Base-by-base conservation (phyloP, 805 yeast species). In the Wickerhamiella parazyma region DNA sequence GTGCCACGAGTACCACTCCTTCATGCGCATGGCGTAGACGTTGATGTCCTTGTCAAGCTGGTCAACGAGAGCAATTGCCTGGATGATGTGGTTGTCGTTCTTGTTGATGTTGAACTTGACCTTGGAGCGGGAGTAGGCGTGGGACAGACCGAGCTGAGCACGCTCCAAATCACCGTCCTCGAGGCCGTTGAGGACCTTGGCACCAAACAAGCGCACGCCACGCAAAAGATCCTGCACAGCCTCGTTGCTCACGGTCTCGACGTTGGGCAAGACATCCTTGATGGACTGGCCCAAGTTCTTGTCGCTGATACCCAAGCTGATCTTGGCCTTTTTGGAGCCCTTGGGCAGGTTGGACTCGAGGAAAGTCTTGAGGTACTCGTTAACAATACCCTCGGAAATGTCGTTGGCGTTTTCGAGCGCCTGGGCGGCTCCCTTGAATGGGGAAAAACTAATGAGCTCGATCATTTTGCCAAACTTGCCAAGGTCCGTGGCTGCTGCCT, bases 1-100 rank as follows among this genome's bases (percentile, higher is more conserved):
- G 64, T 86, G 96, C 96, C 96, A 86, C 57, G 95, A 94, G 69
- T 86, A 86, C 96, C 96, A 86, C 69, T 86, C 96, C 70, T 86
- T 84, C 53, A 82, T 91, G 68, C 96, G 78, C 96, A 86, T 86
- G 47, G 95, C 80, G 64, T 83, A 91, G 48, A 95, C 87, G 72
- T 91, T 91, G 66, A 91, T 81, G 64, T 91, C 98, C 70, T 93
- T 93, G 69, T 91, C 98, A 59, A 91, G 78, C 69, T 91, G 95
- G 63, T 93, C 98, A 59, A 91, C 75, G 55, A 89, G 72, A 41
- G 98, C 96, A 70, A 91, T 91, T 42, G 98, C 95, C 72, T 91
- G 98, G 63, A 91, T 91, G 62, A 91, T 91, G 67, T 91, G 98
- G 74, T 91, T 91, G 68, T 91, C 98, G 66, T 91, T 91, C 75